phyloP scores from a whole-genome alignment of 2,329 filamentous ascomycete genomes.

The Calonectria leucothoes region DNA sequence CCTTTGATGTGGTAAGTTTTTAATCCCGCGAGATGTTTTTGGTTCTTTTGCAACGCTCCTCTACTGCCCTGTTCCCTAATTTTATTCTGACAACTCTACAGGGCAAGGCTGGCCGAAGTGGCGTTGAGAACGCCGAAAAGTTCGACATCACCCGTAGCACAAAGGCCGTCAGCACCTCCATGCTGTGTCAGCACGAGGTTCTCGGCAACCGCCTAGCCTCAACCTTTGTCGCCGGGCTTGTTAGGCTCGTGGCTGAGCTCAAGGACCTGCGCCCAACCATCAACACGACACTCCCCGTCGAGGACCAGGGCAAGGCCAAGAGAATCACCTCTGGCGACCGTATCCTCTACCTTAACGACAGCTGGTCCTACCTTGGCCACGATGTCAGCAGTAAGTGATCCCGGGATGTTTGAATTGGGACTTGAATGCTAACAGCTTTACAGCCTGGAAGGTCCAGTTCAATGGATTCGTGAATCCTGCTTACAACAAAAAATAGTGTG shows the following conservation, averaged over 20 bases:
- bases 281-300: constrained; percentile 46
- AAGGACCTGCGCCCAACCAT: constrained; percentile 58
- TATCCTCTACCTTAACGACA: constrained; percentile 59
- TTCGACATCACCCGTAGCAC: constrained; percentile 44
- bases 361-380: constrained; percentile 59
- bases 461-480: constrained; percentile 37
- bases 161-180: constrained; percentile 55
- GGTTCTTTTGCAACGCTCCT: neutral
- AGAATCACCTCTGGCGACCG: constrained; percentile 53
- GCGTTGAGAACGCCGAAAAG: constrained; percentile 50
- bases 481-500: neutral
- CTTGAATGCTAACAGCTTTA: constrained; percentile 32
- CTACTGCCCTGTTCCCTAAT: accelerated
- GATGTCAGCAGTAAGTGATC: constrained; percentile 57
- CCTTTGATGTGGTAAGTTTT: constrained; percentile 51
- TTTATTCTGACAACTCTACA: constrained; percentile 25
- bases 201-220: constrained; percentile 54
- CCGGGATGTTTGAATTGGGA: neutral
- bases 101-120: constrained; percentile 53
- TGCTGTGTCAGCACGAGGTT: constrained; percentile 60
- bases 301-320: constrained; percentile 53
- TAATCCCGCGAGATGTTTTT: too few relatives aligned
- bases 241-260: constrained; percentile 56
- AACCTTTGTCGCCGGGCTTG: constrained; percentile 53
- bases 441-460: constrained; percentile 51